Conservation (phyloP, 164 flowering plant genomes). For the Stephania cephalantha region DNA sequence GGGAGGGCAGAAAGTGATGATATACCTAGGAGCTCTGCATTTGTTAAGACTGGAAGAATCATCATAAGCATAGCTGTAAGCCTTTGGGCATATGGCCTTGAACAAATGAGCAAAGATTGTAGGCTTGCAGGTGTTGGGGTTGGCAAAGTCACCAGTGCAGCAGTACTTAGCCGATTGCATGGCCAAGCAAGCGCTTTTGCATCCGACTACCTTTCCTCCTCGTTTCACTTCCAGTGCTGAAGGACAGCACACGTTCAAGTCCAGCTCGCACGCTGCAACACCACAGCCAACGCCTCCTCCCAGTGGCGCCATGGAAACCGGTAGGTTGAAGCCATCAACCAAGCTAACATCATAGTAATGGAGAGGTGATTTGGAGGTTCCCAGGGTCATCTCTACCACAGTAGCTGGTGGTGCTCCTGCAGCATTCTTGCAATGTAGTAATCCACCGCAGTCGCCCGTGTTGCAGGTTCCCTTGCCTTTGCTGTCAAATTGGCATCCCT, state of each 20-base stretch:
- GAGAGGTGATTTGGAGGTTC: conserved; percentile 29
- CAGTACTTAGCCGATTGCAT: conserved; percentile 61
- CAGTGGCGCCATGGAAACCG: conserved; percentile 65
- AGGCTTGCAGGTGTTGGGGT: conserved; percentile 59
- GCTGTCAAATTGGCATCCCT: conserved; percentile 42
- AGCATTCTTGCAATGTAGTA: conserved; percentile 37
- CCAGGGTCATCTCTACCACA: conserved; percentile 63
- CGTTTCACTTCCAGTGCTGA: conserved; percentile 49
- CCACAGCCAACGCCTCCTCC: conserved; percentile 69
- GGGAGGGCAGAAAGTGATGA: conserved; percentile 91
- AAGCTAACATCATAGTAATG: conserved; percentile 76
- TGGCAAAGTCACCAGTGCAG: conserved; percentile 68
- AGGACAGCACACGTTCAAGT: conserved; percentile 68
- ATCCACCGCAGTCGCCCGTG: conserved; percentile 56
- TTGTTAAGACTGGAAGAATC: conserved; percentile 74
- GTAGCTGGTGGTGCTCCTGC: conserved; percentile 68
- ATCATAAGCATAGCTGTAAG: conserved; percentile 86
- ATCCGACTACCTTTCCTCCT: conserved; percentile 60
- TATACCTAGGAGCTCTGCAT: conserved; percentile 80
- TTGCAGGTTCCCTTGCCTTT: conserved; percentile 37
- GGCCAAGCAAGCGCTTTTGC: conserved; percentile 83
- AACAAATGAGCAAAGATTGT: conserved; percentile 57
- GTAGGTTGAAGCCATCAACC: conserved; percentile 78
- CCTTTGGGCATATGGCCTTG: conserved; percentile 80
- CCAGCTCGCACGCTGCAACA: conserved; percentile 52